A percentile compares a stretch with the other conserved stretches of the same genome.
Conservation (phyloP, 2,329 filamentous ascomycete species). For the Orbilia quercus region DNA sequence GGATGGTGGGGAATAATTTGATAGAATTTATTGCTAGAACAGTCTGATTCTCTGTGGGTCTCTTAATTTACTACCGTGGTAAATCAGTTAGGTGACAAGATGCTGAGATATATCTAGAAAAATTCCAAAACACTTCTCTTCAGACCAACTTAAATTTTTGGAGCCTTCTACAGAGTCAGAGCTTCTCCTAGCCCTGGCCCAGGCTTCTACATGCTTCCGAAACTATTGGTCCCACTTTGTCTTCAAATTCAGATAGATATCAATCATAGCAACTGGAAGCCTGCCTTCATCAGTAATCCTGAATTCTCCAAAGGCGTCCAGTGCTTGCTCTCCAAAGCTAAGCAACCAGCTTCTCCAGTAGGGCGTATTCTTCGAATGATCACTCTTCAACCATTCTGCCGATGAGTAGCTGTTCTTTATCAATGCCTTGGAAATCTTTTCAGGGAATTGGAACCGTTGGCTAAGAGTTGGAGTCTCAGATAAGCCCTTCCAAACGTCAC, state of each 20-base stretch:
- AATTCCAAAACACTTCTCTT: too few relatives aligned
- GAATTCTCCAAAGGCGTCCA: conserved; percentile 46
- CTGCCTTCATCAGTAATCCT: conserved; percentile 22
- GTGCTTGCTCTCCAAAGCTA: conserved; percentile 35
- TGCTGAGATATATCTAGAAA: too few relatives aligned
- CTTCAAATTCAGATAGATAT: conserved; percentile 49
- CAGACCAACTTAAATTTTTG: too few relatives aligned
- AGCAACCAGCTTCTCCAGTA: conserved; percentile 50
- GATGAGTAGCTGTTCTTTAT: not conserved
- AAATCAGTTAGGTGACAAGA: too few relatives aligned
- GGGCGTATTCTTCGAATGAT: conserved; percentile 25
- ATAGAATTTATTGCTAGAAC: too few relatives aligned
- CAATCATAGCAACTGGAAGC: conserved; percentile 51
- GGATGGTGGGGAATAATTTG: too few relatives aligned
- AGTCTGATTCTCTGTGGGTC: too few relatives aligned
- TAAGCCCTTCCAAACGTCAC: conserved; percentile 61
- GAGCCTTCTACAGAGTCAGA: too few relatives aligned
- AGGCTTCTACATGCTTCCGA: too few relatives aligned
- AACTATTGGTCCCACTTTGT: conserved; percentile 55
- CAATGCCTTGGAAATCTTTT: conserved; percentile 23
- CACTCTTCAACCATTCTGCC: conserved; percentile 30
- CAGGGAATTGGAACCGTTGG: conserved; percentile 10
- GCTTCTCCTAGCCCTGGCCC: too few relatives aligned
- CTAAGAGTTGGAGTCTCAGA: conserved; percentile 14
- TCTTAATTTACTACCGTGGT: too few relatives aligned